Base-by-base conservation (phyloP, 345 rosid genomes). In the Eutrema heterophyllum region DNA sequence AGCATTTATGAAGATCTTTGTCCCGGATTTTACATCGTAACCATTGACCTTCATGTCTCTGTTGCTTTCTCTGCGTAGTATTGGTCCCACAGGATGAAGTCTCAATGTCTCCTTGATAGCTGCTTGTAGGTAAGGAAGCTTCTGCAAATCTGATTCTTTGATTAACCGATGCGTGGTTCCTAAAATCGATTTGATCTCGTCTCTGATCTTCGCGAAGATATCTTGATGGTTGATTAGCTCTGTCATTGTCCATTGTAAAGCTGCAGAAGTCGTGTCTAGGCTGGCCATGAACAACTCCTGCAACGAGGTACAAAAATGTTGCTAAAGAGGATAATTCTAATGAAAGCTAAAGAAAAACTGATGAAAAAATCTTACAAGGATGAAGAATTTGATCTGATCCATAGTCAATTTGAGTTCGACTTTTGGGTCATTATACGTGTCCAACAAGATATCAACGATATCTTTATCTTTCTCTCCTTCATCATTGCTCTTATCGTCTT, bases 71-170 rank as follows among this genome's bases (percentile, higher is more conserved):
- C 94, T 79, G 36, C 84, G 81, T 21, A 82, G 83, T 74, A 89
- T 21, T 5, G 93, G 90, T 12, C 87, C 91, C 2, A 88, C 56
- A 1, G 93, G 97, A 76, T 91, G 97, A 15, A 91, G 91, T 75
- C 96, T 74, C 0, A 87, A 75, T 46, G 94, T 85, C 82, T 90
- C 93, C 57, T 86, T 90, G 40, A 77, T 77, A 26, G 83, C 74
- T 40, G 92, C 84, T 81, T 88, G 89, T 18, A 88, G 61, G 82
- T 84, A 87, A n/a, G 91, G 88, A 45, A 90, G 88, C 11, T 86
- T 76, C 0, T 81, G 68, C 5, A 87, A 73, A 15, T 91, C 91
- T 30, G 85, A 79, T 78, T 91, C 97, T 78, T 85, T 78, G 15
- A 89, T 84, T 51, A 89, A 63, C 44, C 83, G 84, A 21, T 64